Base-by-base conservation (phyloP, 106 monocot species). In the Xerophyta viscosa region DNA sequence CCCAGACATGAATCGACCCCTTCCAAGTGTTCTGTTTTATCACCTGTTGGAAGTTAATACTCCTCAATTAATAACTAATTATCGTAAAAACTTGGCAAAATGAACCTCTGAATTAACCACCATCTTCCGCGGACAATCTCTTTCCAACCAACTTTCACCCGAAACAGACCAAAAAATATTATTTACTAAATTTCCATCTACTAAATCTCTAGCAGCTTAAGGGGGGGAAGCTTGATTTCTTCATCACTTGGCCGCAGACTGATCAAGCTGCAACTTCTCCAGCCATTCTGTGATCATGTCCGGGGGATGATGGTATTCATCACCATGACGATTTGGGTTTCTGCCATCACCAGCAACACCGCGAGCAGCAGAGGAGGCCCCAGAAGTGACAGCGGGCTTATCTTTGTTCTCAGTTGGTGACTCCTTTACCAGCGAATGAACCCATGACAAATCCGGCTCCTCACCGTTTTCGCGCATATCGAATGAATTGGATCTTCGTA, bases 221-320 rank as follows among this genome's bases (percentile, higher is more conserved):
- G 37, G 51, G 29, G 56, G n/a, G n/a, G n/a, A 64, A 22, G 49
- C 3, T 37, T 13, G 22, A 14, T 6, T 29, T 47, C 63, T 62
- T 39, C n/a, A n/a, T n/a, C n/a, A 50, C 72, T 83, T 55, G 41
- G 58, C 63, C 39, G 71, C 66, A 30, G 70, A 68, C 33, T 85
- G 69, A 66, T 90, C 84, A 33, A 91, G 63, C 65, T 91, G 73
- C 91, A 91, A 66, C 74, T 85, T 70, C 22, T 84, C 85, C 57
- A 91, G 48, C 84, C 81, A 91, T 54, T 77, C 84, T 20, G 76
- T 68, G 2, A 90, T 52, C 9, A 66, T n/a, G n/a, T n/a, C 80
- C 15, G 71, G 7, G 5, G 33, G 68, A 37, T 90, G 89, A 71
- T 80, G 77, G 33, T 64, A 43, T 18, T 57, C 65, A 45, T 66